Conservation (phyloP, 768 basidiomycete species). For the Termitomyces sp. region DNA sequence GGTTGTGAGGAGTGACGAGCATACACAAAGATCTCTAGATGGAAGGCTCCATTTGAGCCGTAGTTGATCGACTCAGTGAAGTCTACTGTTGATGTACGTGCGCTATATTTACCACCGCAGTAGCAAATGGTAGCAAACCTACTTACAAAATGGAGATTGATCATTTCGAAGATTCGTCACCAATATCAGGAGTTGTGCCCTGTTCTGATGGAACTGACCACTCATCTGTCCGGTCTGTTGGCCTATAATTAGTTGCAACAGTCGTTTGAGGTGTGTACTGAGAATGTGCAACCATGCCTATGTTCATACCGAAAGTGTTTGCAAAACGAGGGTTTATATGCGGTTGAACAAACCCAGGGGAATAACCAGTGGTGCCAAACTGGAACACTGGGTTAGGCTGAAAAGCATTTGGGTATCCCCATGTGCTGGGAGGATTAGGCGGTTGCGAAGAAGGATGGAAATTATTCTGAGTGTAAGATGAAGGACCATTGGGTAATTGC, state of each 20-base stretch:
- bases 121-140: not conserved
- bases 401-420: constrained; percentile 15
- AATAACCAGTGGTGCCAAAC: constrained; percentile 12
- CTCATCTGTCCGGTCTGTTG: constrained; percentile 28
- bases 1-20: not conserved
- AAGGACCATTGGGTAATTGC: constrained; percentile 26
- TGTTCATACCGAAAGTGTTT: constrained; percentile 50
- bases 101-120: not conserved
- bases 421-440: not conserved
- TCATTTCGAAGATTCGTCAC: constrained; percentile 15
- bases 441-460: not conserved
- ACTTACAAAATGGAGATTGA: not conserved
- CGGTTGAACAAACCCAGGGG: constrained; percentile 50
- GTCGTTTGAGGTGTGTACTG: constrained; percentile 12
- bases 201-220: constrained; percentile 29
- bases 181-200: constrained; percentile 9
- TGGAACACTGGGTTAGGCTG: constrained; percentile 17
- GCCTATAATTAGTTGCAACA: not conserved
- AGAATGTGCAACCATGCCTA: constrained; percentile 20
- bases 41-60: not conserved
- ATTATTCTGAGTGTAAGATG: constrained; percentile 10
- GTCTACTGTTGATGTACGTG: not conserved
- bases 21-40: not conserved
- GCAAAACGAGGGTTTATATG: constrained; percentile 85
- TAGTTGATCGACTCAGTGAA: not conserved